Conservation (phyloP, 331 rosid species). For the Quercus lobata region DNA sequence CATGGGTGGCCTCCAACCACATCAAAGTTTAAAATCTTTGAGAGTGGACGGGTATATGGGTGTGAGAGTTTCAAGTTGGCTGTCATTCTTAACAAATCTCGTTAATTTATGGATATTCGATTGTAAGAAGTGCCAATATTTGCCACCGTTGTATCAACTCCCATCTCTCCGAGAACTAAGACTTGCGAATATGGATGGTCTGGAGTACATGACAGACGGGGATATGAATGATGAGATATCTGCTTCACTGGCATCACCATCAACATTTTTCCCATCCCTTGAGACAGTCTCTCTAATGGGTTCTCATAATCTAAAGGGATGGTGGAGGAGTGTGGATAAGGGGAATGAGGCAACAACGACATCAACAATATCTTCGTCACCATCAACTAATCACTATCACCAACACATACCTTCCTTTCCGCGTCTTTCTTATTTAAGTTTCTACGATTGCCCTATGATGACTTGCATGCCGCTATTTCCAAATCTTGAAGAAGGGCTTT, state of each 20-base stretch:
- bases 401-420: background rate
- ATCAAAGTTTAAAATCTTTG: background rate
- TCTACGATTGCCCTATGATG: background rate
- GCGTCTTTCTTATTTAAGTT: background rate
- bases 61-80: background rate
- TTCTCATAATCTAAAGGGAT: constrained; percentile 13
- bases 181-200: accelerated
- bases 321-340: background rate
- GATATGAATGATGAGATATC: background rate
- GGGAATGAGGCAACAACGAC: background rate
- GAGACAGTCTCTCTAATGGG: too few relatives aligned
- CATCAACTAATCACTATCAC: too few relatives aligned
- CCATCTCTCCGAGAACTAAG: background rate
- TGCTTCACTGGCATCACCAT: too few relatives aligned
- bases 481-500: background rate
- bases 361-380: too few relatives aligned
- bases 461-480: constrained; percentile 9
- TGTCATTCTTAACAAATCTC: background rate
- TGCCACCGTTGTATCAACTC: constrained; percentile 6
- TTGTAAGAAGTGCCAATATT: background rate
- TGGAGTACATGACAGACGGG: background rate
- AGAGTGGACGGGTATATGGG: background rate
- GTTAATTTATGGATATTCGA: accelerated
- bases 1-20: background rate
- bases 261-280: constrained; percentile 10